Evolutionary conservation across 1,284 basidiomycete species (phyloP).

Genomic region (Coriolopsis trogii): DNA sequence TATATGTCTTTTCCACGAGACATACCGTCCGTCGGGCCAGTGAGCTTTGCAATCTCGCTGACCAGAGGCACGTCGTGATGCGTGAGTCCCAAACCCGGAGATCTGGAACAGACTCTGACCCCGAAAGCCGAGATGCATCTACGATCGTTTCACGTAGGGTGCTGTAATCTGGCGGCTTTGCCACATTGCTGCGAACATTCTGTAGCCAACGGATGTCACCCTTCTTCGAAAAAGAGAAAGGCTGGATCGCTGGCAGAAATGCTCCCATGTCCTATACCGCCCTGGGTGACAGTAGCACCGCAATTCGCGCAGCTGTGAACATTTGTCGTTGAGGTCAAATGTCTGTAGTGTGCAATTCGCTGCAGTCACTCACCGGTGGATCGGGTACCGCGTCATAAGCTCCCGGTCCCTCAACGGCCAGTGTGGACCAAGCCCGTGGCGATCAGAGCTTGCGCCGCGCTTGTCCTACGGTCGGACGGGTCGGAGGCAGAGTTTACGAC

Average conservation of each 20-base stretch:
- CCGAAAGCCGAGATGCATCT: background rate
- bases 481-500: background rate
- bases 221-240: constrained; percentile 1
- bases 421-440: background rate
- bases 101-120: background rate
- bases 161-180: background rate
- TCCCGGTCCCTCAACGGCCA: background rate
- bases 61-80: too few species aligned
- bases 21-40: constrained; percentile 3
- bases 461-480: background rate
- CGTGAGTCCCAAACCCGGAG: too few species aligned
- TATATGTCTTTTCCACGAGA: constrained; percentile 3
- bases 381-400: background rate
- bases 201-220: background rate
- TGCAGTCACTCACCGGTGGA: background rate
- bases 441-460: background rate
- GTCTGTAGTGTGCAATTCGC: background rate
- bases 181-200: constrained; percentile 1
- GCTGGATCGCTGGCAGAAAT: background rate
- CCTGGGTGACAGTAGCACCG: background rate
- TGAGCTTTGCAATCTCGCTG: too few species aligned
- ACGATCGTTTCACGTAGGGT: constrained; percentile 7
- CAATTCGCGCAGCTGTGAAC: background rate
- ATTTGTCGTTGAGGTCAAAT: background rate
- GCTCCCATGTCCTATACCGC: constrained; percentile 1